Conservation (phyloP, 805 yeast species). For the Saccharomycopsis vini region DNA sequence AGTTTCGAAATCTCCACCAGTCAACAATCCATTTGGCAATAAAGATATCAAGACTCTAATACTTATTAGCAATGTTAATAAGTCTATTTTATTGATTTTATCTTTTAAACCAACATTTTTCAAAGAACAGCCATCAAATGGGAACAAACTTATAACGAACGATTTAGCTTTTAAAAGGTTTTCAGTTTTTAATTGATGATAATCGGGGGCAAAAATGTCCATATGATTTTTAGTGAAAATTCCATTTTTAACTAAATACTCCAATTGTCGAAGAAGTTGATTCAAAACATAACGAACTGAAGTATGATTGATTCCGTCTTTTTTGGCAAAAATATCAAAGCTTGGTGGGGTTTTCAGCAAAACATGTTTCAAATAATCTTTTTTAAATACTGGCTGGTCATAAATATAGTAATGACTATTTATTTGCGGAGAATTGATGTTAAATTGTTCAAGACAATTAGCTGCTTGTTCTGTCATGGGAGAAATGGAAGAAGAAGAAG, state of each 20-base stretch:
- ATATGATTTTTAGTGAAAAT: too few species aligned
- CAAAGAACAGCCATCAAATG: constrained; percentile 16
- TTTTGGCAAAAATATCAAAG: constrained; percentile 9
- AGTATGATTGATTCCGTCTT: constrained; percentile 1
- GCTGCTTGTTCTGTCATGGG: too few species aligned
- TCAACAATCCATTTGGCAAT: constrained; percentile 10
- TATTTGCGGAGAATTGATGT: too few species aligned
- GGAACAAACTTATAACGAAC: constrained; percentile 12
- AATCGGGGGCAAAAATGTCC: constrained; percentile 12
- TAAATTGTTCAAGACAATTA: too few species aligned
- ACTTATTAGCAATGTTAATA: background rate
- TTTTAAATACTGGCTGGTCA: constrained; percentile 4
- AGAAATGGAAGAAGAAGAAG: too few species aligned
- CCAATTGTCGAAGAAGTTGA: background rate
- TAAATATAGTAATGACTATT: constrained; percentile 4
- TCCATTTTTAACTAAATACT: too few species aligned
- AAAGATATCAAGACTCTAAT: constrained; percentile 4
- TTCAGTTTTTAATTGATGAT: constrained; percentile 4
- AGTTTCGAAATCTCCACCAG: constrained; percentile 5
- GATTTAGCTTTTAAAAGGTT: constrained; percentile 4
- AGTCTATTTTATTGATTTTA: background rate
- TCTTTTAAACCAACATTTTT: constrained; percentile 4
- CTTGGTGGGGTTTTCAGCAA: background rate
- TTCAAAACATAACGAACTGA: constrained; percentile 8
- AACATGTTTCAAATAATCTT: background rate